Evolutionary conservation across 2,329 filamentous ascomycete genomes (phyloP).

Genomic region (Pestalotiopsis sp.): DNA sequence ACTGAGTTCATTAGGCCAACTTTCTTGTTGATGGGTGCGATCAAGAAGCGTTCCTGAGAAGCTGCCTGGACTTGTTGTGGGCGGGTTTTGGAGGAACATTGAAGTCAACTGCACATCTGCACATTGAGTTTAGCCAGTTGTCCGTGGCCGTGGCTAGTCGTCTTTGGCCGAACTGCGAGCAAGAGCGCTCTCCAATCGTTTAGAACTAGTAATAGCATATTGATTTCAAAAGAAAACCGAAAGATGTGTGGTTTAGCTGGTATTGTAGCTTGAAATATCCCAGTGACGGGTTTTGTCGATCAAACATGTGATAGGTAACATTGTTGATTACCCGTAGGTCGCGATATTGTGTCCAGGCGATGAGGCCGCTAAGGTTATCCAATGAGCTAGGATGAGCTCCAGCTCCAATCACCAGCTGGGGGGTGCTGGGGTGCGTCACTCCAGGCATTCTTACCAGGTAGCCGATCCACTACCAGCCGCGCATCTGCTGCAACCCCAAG

Average conservation of each 20-base stretch:
- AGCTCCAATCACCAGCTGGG: not conserved
- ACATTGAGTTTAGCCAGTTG: not conserved
- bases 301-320: not conserved
- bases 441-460: not conserved
- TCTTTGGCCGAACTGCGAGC: not conserved
- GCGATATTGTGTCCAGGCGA: not conserved
- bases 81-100: not conserved
- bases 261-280: not conserved
- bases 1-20: constrained; percentile 23
- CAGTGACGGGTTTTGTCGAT: not conserved
- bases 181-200: not conserved
- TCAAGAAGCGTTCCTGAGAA: constrained; percentile 14
- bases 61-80: not conserved
- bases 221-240: not conserved
- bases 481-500: not conserved
- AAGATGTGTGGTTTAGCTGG: not conserved
- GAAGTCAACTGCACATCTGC: not conserved
- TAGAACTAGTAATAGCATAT: not conserved
- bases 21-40: constrained; percentile 24
- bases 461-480: not conserved
- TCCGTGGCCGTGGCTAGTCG: not conserved
- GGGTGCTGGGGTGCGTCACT: constrained; percentile 2
- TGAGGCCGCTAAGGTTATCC: not conserved
- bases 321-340: not conserved
- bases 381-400: not conserved